Evolutionary conservation across 495 filamentous ascomycete genomes (phyloP).

Genomic region (Penicillium cataractarum): DNA sequence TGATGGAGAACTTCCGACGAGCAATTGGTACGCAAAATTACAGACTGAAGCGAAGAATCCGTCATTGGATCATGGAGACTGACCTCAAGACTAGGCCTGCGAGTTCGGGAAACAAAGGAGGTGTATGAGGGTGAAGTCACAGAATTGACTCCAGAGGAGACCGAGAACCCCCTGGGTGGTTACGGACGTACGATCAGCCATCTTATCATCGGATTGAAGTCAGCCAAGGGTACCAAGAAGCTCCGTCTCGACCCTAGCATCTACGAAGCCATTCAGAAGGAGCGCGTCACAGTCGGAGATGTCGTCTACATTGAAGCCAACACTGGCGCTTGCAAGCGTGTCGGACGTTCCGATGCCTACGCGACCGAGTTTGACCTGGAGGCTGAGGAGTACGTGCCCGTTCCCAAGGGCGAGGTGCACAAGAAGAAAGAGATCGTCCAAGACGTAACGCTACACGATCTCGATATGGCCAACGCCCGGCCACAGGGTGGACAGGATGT

Average conservation of each 20-base stretch:
- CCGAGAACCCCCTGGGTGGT: slow-evolving; percentile 95
- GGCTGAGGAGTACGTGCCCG: slow-evolving; percentile 97
- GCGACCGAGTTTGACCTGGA: slow-evolving; percentile 98
- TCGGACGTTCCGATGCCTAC: slow-evolving; percentile 93
- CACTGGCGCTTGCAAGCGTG: slow-evolving; percentile 94
- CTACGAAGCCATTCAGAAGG: slow-evolving; percentile 98
- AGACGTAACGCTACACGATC: slow-evolving; percentile 93
- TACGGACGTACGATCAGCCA: slow-evolving; percentile 95
- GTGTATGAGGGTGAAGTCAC: slow-evolving; percentile 98
- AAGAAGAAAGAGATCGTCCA: slow-evolving; percentile 99
- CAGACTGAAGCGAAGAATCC: background rate
- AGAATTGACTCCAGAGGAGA: slow-evolving; percentile 92
- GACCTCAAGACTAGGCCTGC: slow-evolving; percentile 58
- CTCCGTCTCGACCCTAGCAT: slow-evolving; percentile 94
- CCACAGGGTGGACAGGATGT: slow-evolving; percentile 97
- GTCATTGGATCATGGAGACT: slow-evolving; percentile 14
- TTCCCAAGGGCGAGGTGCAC: slow-evolving; percentile 97
- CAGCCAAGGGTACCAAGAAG: slow-evolving; percentile 93
- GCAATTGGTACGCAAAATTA: slow-evolving; percentile 70
- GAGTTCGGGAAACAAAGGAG: slow-evolving; percentile 96
- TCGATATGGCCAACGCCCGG: slow-evolving; percentile 94
- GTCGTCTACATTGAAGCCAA: slow-evolving; percentile 99
- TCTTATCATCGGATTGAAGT: slow-evolving; percentile 86
- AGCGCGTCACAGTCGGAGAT: slow-evolving; percentile 92
- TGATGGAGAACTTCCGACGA: slow-evolving; percentile 98